Base-by-base conservation (phyloP, 371 early-diverging fungal genomes). In the Mucor saturninus region DNA sequence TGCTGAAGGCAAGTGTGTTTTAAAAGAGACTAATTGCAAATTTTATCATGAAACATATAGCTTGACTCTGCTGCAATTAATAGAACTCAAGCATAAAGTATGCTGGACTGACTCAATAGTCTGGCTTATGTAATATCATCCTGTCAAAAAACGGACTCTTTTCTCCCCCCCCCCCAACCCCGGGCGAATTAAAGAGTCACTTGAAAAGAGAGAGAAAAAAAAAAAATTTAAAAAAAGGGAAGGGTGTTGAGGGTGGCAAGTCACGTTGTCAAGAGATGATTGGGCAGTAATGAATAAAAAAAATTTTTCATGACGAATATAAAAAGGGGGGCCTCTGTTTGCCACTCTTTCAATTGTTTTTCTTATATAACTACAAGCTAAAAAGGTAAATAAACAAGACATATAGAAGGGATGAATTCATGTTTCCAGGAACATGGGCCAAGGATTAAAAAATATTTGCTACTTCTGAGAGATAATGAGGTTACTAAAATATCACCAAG, bases 401-500 rank as follows among this genome's bases (percentile, higher is more conserved):
- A 21, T 26, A 46, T 46, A 21, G 21, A 46, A 21, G 21, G 21
- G 21, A 21, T 21, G 8, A 21, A 21, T 46, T 46, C 26, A 21
- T 26, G n/a, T 45, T 45, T 42, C 4, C 5, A 13, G 6, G 21
- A 21, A 46, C 21, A 21, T 46, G 46, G 59, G 65, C 58, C 66
- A 56, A 51, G 54, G 66, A 65, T 65, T 65, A 65, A 56, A 42
- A 59, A 35, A 59, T 65, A 65, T 65, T 65, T 65, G 66, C 66
- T 65, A 65, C 66, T 65, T 60, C 66, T 65, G 66, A 65, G 52
- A 51, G 56, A 56, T 56, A 48, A 60, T 65, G 66, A 65, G 49
- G 66, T 30, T 43, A 65, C 40, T 37, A 50, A 65, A 65, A 55
- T 65, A 65, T 65, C 66, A 65, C 66, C 66, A 65, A 65, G 66